Evolutionary conservation across 2,329 filamentous ascomycete species (phyloP), one percentile per base, ranked within the genome.

Genomic region (Chaetomium strumarium): DNA sequence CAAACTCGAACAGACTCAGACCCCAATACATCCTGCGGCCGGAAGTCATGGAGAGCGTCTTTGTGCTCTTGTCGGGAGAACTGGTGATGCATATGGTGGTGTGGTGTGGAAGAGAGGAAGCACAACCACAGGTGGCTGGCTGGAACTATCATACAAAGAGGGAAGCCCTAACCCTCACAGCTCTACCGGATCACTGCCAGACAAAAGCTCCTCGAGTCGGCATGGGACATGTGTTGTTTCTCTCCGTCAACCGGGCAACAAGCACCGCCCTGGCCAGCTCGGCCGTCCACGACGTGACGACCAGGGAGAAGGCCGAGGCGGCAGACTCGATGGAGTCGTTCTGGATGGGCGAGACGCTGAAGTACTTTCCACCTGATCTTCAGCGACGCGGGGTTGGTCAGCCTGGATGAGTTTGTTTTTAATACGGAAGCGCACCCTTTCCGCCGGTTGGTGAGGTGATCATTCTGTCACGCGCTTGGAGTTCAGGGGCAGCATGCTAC

Each of bases 361-460:
- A 84, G 66, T 84, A 84, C 58, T 84, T 84, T 51, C n/a, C 85
- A 80, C 59, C 60, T 85, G 45, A 71, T 84, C 13, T 85, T 84
- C 55, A 77, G 75, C 43, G 76, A 82, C 31, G 75, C 78, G 2
- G 70, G 73, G 16, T 56, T 76, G 34, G 68, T 82, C 20, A 81
- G 75, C 64, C 65, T 85, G 60, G 81, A 85, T 64, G 74, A 83
- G 12, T 84, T 73, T 67, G 78, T 84, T 37, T 62, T 76, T 45
- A 59, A 62, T 17, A 63, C 61, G 1, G 59, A 62, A 38, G 61
- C 56, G 2, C 60, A 61, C 34, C 60, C 59, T 3, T 58, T 59
- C 40, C 49, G 53, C 5, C 47, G 55, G 49, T 46, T 37, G 49
- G 1, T 46, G 37, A 30, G 34, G 34, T 37, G 24, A 24, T 24